Percentiles rank a stretch among this genome's conserved stretches.
Conservation (phyloP, 2,329 filamentous ascomycete species). For the Tolypocladium paradoxum region DNA sequence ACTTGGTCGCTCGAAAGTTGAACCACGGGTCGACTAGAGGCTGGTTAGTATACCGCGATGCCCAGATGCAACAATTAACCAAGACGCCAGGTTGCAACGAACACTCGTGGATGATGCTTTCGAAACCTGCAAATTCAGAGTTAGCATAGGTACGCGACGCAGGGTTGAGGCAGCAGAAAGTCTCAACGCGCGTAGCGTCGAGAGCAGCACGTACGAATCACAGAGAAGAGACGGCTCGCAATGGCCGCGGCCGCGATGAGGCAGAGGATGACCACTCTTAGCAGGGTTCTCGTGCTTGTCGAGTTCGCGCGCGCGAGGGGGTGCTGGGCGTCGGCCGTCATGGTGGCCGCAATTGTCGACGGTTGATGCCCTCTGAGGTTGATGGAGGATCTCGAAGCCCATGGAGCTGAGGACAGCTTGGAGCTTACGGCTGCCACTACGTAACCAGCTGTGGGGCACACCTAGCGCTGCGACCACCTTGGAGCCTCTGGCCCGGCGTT, state of each 20-base stretch:
- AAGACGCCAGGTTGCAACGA: constrained; percentile 29
- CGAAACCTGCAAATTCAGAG: constrained; percentile 56
- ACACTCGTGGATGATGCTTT: constrained; percentile 99
- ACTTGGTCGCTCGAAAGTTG: constrained; percentile 98
- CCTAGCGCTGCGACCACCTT: neutral
- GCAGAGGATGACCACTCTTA: constrained; percentile 81
- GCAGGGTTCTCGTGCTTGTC: constrained; percentile 70
- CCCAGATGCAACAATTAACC: neutral
- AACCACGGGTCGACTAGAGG: constrained; percentile 93
- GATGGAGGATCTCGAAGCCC: constrained; percentile 21
- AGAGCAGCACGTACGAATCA: constrained; percentile 65
- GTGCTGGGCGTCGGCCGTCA: constrained; percentile 35
- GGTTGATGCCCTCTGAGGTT: constrained; percentile 17
- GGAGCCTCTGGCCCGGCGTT: neutral
- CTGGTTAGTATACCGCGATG: constrained; percentile 13
- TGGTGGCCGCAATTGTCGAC: constrained; percentile 26
- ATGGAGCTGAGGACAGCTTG: constrained; percentile 32
- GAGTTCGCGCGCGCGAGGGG: constrained; percentile 67
- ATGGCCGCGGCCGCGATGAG: constrained; percentile 88
- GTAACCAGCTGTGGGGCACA: constrained; percentile 5
- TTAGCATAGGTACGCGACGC: constrained; percentile 17
- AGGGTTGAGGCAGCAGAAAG: neutral
- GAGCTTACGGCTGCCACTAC: constrained; percentile 23
- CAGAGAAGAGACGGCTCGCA: constrained; percentile 90
- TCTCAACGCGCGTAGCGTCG: neutral